Evolutionary conservation across 2,329 filamentous ascomycete species (phyloP).

Genomic region (Hawksworthiomyces lignivorus): DNA sequence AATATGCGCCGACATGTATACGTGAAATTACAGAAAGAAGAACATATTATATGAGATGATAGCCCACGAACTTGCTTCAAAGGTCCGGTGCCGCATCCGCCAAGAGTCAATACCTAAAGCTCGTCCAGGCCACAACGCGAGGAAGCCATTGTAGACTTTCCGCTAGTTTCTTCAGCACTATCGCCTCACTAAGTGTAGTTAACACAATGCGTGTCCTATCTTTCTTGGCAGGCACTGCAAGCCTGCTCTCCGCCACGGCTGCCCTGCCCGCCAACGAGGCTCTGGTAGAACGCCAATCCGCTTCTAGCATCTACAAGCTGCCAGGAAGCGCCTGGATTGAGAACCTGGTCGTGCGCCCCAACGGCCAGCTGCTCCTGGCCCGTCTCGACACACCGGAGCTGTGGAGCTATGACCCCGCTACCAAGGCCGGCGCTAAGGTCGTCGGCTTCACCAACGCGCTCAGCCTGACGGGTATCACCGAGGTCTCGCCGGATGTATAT

Average conservation of each 20-base stretch:
- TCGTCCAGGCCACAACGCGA: too few relatives aligned
- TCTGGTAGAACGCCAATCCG: neutral
- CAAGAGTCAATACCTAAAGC: too few relatives aligned
- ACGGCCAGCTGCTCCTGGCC: slow-evolving; percentile 23
- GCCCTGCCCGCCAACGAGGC: neutral
- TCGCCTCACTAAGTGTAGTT: too few relatives aligned
- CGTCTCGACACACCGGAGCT: slow-evolving; percentile 23
- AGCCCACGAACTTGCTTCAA: too few relatives aligned
- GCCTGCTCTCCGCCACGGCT: neutral
- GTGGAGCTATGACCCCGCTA: slow-evolving; percentile 17
- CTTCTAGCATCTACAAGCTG: slow-evolving; percentile 7
- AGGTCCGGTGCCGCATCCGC: too few relatives aligned
- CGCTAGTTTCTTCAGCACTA: too few relatives aligned
- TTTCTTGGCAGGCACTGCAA: neutral
- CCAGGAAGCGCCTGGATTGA: slow-evolving; percentile 18
- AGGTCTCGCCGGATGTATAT: slow-evolving; percentile 22
- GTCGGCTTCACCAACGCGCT: slow-evolving; percentile 7
- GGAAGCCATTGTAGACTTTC: too few relatives aligned
- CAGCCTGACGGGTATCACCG: slow-evolving; percentile 22
- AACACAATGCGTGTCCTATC: neutral
- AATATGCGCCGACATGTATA: too few relatives aligned
- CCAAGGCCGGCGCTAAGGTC: slow-evolving; percentile 9
- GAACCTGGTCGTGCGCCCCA: slow-evolving; percentile 22
- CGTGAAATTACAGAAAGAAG: too few relatives aligned
- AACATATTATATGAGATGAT: too few relatives aligned